A percentile compares a stretch with the other conserved stretches of the same genome.
Evolutionary conservation across 2,329 filamentous ascomycete genomes (phyloP).

Genomic region (Aspergillus sp.): DNA sequence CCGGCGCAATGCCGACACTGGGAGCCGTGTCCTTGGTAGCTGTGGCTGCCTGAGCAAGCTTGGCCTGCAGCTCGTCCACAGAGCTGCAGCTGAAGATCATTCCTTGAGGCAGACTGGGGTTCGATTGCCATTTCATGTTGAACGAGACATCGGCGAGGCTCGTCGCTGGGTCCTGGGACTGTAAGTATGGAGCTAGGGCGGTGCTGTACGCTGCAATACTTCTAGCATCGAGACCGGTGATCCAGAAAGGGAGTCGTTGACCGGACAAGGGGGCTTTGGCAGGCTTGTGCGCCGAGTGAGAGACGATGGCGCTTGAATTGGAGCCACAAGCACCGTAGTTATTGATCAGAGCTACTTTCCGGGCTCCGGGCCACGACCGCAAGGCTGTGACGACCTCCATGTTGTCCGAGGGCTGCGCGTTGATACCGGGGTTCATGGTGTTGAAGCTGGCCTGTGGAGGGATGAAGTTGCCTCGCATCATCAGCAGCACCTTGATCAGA

Average conservation of each 20-base stretch:
- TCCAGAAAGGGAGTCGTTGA: background rate
- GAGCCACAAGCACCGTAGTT: conserved; percentile 1
- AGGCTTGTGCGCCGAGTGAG: background rate
- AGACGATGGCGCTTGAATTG: background rate
- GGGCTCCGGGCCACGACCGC: background rate
- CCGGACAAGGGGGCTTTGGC: background rate
- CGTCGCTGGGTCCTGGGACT: background rate
- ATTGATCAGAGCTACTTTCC: background rate
- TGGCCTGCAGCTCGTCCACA: background rate
- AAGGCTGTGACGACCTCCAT: background rate
- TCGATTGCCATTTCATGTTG: background rate
- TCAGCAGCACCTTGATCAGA: background rate
- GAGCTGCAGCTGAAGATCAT: conserved; percentile 1
- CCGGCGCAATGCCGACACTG: background rate
- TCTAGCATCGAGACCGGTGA: background rate
- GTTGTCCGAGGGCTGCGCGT: background rate
- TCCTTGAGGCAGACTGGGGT: background rate
- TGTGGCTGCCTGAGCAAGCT: background rate
- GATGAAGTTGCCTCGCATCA: background rate
- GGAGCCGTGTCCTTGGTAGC: background rate
- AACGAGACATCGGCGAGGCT: background rate
- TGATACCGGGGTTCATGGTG: background rate
- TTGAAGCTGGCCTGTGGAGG: background rate
- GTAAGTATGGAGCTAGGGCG: background rate
- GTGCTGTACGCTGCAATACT: background rate